Conservation (phyloP, 2,329 filamentous ascomycete genomes). For the Alternaria rosae region DNA sequence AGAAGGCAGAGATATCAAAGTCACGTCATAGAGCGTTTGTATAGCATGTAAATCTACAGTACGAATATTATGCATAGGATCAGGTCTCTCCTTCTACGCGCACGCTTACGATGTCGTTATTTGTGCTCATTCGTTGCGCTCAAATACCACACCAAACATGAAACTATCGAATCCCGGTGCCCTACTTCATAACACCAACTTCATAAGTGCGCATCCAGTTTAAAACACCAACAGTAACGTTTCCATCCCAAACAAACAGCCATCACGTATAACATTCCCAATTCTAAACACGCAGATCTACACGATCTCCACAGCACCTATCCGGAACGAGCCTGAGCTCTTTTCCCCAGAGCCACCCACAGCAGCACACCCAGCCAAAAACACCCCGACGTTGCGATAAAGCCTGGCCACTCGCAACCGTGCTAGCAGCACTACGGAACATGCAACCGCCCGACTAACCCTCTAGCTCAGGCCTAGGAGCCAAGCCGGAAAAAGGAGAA, state of each 20-base stretch:
- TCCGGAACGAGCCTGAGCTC: background rate
- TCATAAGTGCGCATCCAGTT: background rate
- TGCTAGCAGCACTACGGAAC: background rate
- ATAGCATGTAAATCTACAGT: conserved; percentile 4
- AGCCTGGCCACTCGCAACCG: background rate
- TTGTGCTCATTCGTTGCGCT: background rate
- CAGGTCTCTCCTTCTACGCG: background rate
- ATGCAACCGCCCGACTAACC: background rate
- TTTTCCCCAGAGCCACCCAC: background rate
- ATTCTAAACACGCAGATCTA: background rate
- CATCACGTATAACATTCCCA: background rate
- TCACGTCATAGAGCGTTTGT: conserved; percentile 17
- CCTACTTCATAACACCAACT: background rate
- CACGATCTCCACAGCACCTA: background rate
- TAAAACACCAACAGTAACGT: background rate
- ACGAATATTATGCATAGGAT: conserved; percentile 5
- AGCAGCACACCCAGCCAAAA: background rate
- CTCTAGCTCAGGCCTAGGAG: background rate
- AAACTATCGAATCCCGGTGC: background rate
- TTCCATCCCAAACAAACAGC: background rate
- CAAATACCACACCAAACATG: background rate
- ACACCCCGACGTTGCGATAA: background rate
- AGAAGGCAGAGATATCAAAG: conserved; percentile 29
- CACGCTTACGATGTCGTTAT: background rate
- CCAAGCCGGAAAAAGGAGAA: background rate